phyloP scores from a whole-genome alignment of 495 filamentous ascomycete species.

The Penicillium flavigenum region DNA sequence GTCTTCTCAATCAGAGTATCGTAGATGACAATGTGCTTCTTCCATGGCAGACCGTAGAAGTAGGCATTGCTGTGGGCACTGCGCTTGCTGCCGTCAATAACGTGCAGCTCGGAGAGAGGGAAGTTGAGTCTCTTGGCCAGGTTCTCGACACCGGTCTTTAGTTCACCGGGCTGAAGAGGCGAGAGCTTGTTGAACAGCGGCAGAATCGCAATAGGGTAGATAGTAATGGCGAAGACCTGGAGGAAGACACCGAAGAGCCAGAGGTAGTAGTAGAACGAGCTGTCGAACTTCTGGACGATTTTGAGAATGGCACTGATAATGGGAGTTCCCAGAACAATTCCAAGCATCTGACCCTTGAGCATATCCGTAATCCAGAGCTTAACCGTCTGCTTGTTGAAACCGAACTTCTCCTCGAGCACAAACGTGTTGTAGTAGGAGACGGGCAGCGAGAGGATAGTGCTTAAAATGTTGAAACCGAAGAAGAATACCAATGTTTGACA shows the following conservation, averaged over 20 bases:
- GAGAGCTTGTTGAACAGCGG: constrained; percentile 98
- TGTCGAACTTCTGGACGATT: constrained; percentile 89
- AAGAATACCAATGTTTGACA: constrained; percentile 91
- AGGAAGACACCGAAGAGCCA: constrained; percentile 88
- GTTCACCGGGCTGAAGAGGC: constrained; percentile 77
- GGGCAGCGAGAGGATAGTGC: constrained; percentile 74
- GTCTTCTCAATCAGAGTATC: constrained; percentile 97
- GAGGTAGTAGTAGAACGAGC: constrained; percentile 93
- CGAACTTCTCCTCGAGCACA: constrained; percentile 93
- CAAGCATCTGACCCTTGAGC: constrained; percentile 84
- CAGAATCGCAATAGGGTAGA: constrained; percentile 92
- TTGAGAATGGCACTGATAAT: constrained; percentile 86
- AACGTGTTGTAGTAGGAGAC: constrained; percentile 89
- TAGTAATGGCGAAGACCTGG: constrained; percentile 90
- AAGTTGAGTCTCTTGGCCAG: constrained; percentile 85
- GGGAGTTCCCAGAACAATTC: constrained; percentile 74
- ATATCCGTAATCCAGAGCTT: constrained; percentile 88
- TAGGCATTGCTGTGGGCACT: constrained; percentile 98
- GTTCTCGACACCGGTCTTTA: constrained; percentile 85
- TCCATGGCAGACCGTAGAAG: constrained; percentile 97
- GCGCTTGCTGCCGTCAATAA: constrained; percentile 97
- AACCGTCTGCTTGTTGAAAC: constrained; percentile 96
- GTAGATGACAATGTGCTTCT: constrained; percentile 99
- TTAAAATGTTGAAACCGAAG: constrained; percentile 78
- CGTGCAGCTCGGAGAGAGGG: constrained; percentile 83